phyloP scores from a whole-genome alignment of 768 basidiomycete species.

The Cystobasidium ongulense region DNA sequence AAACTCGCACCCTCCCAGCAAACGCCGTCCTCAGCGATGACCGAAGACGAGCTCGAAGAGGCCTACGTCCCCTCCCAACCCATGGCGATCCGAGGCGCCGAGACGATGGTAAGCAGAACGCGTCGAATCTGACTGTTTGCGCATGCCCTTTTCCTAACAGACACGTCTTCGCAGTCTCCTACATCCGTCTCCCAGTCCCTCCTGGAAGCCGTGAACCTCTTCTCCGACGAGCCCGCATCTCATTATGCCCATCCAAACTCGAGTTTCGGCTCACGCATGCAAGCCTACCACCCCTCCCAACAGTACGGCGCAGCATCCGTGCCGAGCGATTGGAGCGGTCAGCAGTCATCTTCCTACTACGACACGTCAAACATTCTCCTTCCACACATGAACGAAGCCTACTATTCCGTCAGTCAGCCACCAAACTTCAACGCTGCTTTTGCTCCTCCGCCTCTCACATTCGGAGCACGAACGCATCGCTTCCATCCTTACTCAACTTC shows the following conservation, averaged over 20 bases:
- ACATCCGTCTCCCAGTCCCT: neutral
- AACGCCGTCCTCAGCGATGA: neutral
- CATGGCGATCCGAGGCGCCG: neutral
- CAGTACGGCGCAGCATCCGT: neutral
- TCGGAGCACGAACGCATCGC: slow-evolving; percentile 1
- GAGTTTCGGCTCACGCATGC: neutral
- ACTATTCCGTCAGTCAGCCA: slow-evolving; percentile 3
- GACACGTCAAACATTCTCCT: neutral
- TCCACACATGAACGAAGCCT: neutral
- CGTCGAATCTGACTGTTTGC: neutral
- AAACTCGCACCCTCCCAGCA: neutral
- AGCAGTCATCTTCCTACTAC: neutral
- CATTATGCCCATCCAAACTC: neutral
- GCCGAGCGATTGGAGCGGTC: neutral
- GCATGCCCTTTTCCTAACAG: neutral
- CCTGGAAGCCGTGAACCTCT: neutral
- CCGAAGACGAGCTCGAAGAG: neutral
- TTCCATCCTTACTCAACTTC: neutral
- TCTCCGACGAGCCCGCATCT: neutral
- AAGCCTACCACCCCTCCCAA: neutral
- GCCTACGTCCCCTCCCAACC: neutral
- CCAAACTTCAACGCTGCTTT: neutral
- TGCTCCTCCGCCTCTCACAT: neutral
- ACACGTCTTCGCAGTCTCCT: neutral
- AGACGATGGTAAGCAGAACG: neutral